Evolutionary conservation across 1,284 basidiomycete genomes (phyloP), one percentile per base, ranked within the genome.

Genomic region (Trichosporon sp.): DNA sequence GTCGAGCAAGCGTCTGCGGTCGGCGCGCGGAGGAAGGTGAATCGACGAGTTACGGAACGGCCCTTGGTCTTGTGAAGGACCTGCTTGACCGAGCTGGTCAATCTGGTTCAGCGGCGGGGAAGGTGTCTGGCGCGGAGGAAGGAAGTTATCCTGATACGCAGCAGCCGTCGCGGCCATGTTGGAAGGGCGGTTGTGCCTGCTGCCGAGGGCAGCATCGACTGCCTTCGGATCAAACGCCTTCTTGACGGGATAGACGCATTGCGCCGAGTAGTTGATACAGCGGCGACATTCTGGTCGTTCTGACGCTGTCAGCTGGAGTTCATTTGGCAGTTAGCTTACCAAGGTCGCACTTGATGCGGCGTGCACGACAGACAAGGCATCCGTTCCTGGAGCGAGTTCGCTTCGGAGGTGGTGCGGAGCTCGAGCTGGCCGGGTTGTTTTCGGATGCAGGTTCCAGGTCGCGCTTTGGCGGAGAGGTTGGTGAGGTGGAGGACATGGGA

Each of bases 201-300:
- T 75, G 2, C 70, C 69, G 11, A 80, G 72, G 3, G 75, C 72
- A 10, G 75, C 70, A 8, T 75, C 75, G 4, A 78, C 74, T 1
- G 72, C 72, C 31, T 73, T 68, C 1, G 74, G 70, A 46, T 80
- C 75, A 61, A 79, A 82, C 8, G 76, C 70, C 69, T 80, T 82
- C 66, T 76, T 77, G 37, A 74, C 72, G 8, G 80, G 78, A 65
- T 79, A 82, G 2, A 77, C 78, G 67, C 80, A 82, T 76, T 80
- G 70, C 48, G 74, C 71, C 48, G 70, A 71, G 40, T 72, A 73
- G 70, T 72, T 75, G n/a, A 75, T 70, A 65, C 74, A 73, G 19
- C 71, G 71, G 19, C 69, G 71, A 68, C 59, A 56, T 12, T 69
- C 46, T 4, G 70, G 66, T 37, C 66, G 66, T 31, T 71, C 71